These are phyloP conservation scores for Fusarium globosum DNA, from an alignment of 2,329 filamentous ascomycete species.

Conservation along the genomic window DNA sequence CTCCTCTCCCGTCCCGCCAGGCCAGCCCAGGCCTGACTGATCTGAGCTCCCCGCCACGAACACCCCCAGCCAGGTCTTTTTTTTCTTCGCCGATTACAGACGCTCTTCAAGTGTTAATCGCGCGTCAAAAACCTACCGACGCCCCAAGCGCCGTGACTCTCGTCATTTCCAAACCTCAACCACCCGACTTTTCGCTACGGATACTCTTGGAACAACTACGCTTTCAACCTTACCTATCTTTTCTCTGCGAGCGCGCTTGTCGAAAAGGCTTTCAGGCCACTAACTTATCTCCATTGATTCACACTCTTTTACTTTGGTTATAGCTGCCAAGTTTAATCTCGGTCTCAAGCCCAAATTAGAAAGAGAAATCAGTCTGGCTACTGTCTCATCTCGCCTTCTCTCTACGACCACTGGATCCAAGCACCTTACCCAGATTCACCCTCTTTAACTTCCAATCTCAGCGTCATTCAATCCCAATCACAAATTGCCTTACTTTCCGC, in stretches of 20 bases:
- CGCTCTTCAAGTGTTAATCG: slow-evolving; percentile 46
- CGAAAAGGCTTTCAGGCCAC: slow-evolving; percentile 24
- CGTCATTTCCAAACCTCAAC: slow-evolving; percentile 35
- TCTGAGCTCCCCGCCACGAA: slow-evolving; percentile 46
- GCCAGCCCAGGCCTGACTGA: slow-evolving; percentile 35
- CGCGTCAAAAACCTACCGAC: slow-evolving; percentile 47
- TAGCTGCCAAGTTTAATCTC: slow-evolving; percentile 12
- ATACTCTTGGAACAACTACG: slow-evolving; percentile 2
- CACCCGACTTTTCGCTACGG: slow-evolving; percentile 7
- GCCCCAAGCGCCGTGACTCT: slow-evolving; percentile 46
- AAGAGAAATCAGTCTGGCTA: slow-evolving; percentile 40
- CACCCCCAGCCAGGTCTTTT: slow-evolving; percentile 37
- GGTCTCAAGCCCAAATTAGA: slow-evolving; percentile 8
- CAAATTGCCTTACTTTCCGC: slow-evolving; percentile 1
- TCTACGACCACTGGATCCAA: slow-evolving; percentile 27
- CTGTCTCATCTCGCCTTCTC: slow-evolving; percentile 31
- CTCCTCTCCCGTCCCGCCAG: slow-evolving; percentile 22
- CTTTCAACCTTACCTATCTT: slow-evolving; percentile 7
- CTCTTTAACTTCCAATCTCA: slow-evolving; percentile 11
- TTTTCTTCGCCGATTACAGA: slow-evolving; percentile 41
- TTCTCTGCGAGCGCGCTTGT: slow-evolving; percentile 17
- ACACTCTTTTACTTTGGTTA: slow-evolving; percentile 17
- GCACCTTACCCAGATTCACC: slow-evolving; percentile 7
- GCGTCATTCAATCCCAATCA: background rate
- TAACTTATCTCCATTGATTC: slow-evolving; percentile 1